phyloP scores from a whole-genome alignment of 2,329 filamentous ascomycete genomes.

The Fusarium ramigenum region DNA sequence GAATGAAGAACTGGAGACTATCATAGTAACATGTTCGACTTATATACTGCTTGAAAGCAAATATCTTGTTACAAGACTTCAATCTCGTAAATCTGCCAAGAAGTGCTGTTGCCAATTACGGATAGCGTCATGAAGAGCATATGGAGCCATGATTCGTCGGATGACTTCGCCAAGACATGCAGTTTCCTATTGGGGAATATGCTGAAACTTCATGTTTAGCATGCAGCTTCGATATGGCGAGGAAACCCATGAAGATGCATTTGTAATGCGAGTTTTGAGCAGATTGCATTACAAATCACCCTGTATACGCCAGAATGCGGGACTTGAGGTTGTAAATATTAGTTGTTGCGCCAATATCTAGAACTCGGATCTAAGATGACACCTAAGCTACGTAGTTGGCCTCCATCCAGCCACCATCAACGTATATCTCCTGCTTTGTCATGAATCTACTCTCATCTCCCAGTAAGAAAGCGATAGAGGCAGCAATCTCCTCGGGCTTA shows the following conservation, averaged over 20 bases:
- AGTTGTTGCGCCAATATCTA: background rate
- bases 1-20: too few species aligned
- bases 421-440: conserved; percentile 42
- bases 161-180: background rate
- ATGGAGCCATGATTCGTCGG: background rate
- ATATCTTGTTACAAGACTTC: background rate
- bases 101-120: background rate
- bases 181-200: background rate
- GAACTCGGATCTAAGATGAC: fast-evolving
- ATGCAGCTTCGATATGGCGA: too few species aligned
- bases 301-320: fast-evolving
- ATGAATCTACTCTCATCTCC: conserved; percentile 47
- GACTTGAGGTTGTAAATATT: fast-evolving
- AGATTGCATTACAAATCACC: background rate
- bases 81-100: background rate
- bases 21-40: background rate
- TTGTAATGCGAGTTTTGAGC: background rate
- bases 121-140: background rate
- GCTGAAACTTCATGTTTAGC: background rate
- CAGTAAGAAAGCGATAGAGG: conserved; percentile 44
- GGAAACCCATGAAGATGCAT: background rate
- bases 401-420: conserved; percentile 46
- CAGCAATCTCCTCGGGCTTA: conserved; percentile 44
- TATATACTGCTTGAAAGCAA: background rate
- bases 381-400: conserved; percentile 33